A percentile compares a stretch with the other conserved stretches of the same genome.
Conservation (phyloP, 306 rosid species). For the Purshia tridentata region DNA sequence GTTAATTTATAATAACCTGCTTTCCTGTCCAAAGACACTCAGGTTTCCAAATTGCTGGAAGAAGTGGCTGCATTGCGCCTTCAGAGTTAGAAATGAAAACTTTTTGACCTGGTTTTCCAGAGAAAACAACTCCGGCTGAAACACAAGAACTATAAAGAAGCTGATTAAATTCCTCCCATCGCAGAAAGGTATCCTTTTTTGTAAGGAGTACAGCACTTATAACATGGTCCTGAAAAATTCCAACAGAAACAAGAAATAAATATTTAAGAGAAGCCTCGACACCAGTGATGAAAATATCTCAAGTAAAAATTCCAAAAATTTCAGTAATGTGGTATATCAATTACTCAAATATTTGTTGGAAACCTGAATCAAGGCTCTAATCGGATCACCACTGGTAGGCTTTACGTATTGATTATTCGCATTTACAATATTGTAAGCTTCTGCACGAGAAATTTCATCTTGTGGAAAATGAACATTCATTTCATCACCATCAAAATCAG, state of each 20-base stretch:
- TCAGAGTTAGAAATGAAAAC: constrained; percentile 50
- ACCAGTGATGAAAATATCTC: background rate
- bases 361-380: constrained; percentile 94
- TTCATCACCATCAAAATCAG: constrained; percentile 98
- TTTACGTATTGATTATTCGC: constrained; percentile 96
- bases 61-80: constrained; percentile 57
- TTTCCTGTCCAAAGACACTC: constrained; percentile 93
- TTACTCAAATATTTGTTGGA: background rate
- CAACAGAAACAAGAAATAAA: constrained; percentile 15
- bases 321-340: background rate
- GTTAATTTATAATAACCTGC: constrained; percentile 52
- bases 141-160: constrained; percentile 87
- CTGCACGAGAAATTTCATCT: constrained; percentile 96
- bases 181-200: constrained; percentile 79
- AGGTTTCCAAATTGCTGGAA: constrained; percentile 92
- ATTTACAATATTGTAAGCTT: constrained; percentile 91
- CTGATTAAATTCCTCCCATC: constrained; percentile 65
- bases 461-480: constrained; percentile 98
- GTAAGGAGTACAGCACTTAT: constrained; percentile 92
- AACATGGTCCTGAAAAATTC: constrained; percentile 73
- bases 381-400: constrained; percentile 97
- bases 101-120: constrained; percentile 56
- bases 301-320: background rate
- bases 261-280: background rate
- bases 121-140: constrained; percentile 44